Evolutionary conservation across 495 filamentous ascomycete species (phyloP).

Genomic region (Podospora fimiseda): DNA sequence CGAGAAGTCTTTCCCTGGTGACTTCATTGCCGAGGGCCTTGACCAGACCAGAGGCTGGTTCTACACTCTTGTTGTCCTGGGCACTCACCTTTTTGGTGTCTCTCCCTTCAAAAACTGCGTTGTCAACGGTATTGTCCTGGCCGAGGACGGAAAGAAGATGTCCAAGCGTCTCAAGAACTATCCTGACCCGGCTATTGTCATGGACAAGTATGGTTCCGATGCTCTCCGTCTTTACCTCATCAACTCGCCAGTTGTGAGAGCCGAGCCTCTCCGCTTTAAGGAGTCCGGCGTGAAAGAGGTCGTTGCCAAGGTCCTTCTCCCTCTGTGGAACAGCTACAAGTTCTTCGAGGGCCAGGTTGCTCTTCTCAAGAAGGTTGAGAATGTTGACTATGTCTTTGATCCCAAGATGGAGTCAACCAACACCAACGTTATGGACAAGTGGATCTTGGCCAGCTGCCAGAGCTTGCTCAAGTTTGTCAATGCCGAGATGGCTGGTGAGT

Average conservation of each 20-base stretch:
- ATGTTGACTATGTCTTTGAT: slow-evolving; percentile 73
- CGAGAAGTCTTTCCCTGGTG: slow-evolving; percentile 73
- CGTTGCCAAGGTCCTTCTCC: slow-evolving; percentile 85
- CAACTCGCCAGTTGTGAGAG: slow-evolving; percentile 94
- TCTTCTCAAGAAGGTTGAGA: slow-evolving; percentile 82
- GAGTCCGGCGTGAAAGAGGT: slow-evolving; percentile 93
- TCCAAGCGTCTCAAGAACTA: slow-evolving; percentile 98
- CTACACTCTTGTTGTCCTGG: slow-evolving; percentile 86
- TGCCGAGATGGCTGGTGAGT: slow-evolving; percentile 79
- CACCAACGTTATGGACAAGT: slow-evolving; percentile 92
- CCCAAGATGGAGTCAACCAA: slow-evolving; percentile 66
- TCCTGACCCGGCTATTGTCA: slow-evolving; percentile 79
- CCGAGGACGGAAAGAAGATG: slow-evolving; percentile 98
- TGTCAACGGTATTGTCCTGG: slow-evolving; percentile 93
- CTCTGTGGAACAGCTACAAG: slow-evolving; percentile 95
- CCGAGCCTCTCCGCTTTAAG: slow-evolving; percentile 86
- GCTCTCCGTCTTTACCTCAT: slow-evolving; percentile 92
- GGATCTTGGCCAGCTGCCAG: slow-evolving; percentile 92
- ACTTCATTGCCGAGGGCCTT: slow-evolving; percentile 95
- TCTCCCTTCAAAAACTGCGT: slow-evolving; percentile 96
- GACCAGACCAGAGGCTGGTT: slow-evolving; percentile 85
- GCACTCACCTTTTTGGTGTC: slow-evolving; percentile 81
- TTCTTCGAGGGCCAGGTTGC: slow-evolving; percentile 97
- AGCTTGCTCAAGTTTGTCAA: slow-evolving; percentile 90
- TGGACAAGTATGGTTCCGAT: slow-evolving; percentile 86